Conservation (phyloP, 1,284 basidiomycete genomes). For the Lentinula novae-zelandiae region DNA sequence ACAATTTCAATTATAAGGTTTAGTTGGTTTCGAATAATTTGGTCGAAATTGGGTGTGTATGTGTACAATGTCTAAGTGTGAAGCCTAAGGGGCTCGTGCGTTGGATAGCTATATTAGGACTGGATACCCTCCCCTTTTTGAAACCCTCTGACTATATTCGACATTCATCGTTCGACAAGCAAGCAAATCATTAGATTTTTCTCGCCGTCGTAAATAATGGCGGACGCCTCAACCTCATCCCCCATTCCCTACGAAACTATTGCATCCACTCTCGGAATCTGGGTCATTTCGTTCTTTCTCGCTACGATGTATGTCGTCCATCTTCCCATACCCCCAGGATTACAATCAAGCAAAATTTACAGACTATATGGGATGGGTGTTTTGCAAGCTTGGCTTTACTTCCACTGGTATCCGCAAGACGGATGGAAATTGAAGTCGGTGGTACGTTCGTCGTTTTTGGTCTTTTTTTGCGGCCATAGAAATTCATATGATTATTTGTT, state of each 20-base stretch:
- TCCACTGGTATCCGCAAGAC: conserved; percentile 21
- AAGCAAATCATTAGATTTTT: not conserved
- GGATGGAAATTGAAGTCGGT: conserved; percentile 18
- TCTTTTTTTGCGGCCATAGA: not conserved
- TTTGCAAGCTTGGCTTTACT: conserved; percentile 23
- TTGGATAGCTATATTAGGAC: not conserved
- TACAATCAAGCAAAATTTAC: not conserved
- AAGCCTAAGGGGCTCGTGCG: not conserved
- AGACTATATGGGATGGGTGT: conserved; percentile 23
- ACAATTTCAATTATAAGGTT: not conserved
- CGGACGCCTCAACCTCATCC: not conserved
- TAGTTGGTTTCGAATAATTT: not conserved
- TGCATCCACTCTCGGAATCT: conserved; percentile 3
- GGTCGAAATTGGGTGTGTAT: not conserved
- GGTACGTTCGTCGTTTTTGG: conserved; percentile 1
- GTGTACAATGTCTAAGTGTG: not conserved
- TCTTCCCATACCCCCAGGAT: not conserved
- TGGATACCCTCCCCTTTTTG: not conserved
- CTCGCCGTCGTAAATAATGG: not conserved
- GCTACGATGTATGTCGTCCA: conserved; percentile 1
- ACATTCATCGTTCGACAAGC: not conserved
- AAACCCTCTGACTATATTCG: not conserved
- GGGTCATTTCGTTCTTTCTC: conserved; percentile 2
- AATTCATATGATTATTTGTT: not conserved
- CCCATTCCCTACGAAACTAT: not conserved